Percentiles rank a stretch among this genome's conserved stretches.
phyloP scores from a whole-genome alignment of 495 filamentous ascomycete genomes.

The Penicillium atrosanguineum region DNA sequence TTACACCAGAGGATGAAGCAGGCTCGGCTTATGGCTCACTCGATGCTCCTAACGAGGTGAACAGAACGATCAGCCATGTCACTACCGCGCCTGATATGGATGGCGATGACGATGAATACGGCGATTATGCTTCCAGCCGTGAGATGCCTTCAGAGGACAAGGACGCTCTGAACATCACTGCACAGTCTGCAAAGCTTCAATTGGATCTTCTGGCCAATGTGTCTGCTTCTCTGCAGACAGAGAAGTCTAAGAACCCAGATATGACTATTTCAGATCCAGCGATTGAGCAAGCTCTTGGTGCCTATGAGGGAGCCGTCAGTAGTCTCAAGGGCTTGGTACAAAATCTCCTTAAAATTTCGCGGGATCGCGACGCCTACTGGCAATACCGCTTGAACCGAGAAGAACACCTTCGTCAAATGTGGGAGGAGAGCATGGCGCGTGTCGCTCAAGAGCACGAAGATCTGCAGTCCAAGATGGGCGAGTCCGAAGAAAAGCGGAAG shows the following conservation, averaged over 20 bases:
- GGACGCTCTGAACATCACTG: conserved; percentile 93
- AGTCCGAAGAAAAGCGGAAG: conserved; percentile 85
- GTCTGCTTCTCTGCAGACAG: conserved; percentile 72
- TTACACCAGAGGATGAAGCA: conserved; percentile 52
- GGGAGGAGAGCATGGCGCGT: conserved; percentile 98
- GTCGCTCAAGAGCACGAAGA: conserved; percentile 91
- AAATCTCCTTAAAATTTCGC: conserved; percentile 84
- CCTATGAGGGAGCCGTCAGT: conserved; percentile 85
- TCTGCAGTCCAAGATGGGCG: conserved; percentile 80
- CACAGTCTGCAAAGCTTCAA: conserved; percentile 90
- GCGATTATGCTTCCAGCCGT: conserved; percentile 77
- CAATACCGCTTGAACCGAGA: conserved; percentile 91
- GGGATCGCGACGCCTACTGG: conserved; percentile 94
- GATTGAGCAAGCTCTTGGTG: conserved; percentile 72
- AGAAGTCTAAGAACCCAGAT: conserved; percentile 65
- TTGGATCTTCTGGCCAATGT: conserved; percentile 85
- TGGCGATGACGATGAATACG: conserved; percentile 81
- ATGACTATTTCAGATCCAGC: conserved; percentile 70
- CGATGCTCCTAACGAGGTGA: conserved; percentile 54
- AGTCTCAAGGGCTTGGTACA: conserved; percentile 84
- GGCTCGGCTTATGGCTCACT: conserved; percentile 54
- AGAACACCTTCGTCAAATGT: conserved; percentile 82
- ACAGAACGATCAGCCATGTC: conserved; percentile 45
- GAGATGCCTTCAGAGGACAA: conserved; percentile 70
- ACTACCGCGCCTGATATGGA: conserved; percentile 46